A percentile compares a stretch with the other conserved stretches of the same genome.
phyloP scores from a whole-genome alignment of 164 flowering plant species.

The Nelumbo lutea region DNA sequence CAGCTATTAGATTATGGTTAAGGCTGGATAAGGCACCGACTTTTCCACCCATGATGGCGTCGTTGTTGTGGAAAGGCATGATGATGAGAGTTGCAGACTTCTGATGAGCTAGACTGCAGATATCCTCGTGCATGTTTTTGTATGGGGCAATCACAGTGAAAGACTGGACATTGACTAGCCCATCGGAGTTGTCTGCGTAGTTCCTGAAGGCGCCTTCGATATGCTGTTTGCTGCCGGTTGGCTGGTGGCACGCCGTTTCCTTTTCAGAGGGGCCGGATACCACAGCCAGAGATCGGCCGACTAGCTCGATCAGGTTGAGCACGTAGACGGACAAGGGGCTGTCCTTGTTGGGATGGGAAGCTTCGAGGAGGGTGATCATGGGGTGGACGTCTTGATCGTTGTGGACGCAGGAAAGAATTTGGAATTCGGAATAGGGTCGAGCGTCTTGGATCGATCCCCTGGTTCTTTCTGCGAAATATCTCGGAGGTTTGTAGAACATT shows the following conservation, averaged over 20 bases:
- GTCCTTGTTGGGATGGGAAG: constrained; percentile 33
- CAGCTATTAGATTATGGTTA: constrained; percentile 23
- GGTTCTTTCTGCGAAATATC: constrained; percentile 37
- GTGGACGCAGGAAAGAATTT: constrained; percentile 40
- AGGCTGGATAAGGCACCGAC: constrained; percentile 8
- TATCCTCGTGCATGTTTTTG: constrained; percentile 32
- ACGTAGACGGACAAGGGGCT: constrained; percentile 42
- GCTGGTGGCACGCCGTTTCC: neutral
- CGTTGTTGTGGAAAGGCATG: constrained; percentile 29
- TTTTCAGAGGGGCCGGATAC: constrained; percentile 15
- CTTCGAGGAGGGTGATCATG: constrained; percentile 43
- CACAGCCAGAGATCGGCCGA: constrained; percentile 29
- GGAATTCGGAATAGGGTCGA: constrained; percentile 32
- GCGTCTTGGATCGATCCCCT: constrained; percentile 63
- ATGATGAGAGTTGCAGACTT: constrained; percentile 21
- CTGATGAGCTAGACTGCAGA: constrained; percentile 24
- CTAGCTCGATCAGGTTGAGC: constrained; percentile 49
- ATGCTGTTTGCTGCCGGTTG: neutral
- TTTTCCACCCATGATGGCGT: neutral
- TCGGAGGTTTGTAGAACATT: constrained; percentile 55
- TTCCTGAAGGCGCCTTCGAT: constrained; percentile 25
- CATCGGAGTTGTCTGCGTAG: constrained; percentile 15
- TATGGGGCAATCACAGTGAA: constrained; percentile 23
- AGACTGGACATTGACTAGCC: constrained; percentile 10
- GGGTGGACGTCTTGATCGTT: constrained; percentile 37